A percentile compares a stretch with the other conserved stretches of the same genome.
Conservation (phyloP, 2,329 filamentous ascomycete genomes). For the Paramyrothecium roridum region DNA sequence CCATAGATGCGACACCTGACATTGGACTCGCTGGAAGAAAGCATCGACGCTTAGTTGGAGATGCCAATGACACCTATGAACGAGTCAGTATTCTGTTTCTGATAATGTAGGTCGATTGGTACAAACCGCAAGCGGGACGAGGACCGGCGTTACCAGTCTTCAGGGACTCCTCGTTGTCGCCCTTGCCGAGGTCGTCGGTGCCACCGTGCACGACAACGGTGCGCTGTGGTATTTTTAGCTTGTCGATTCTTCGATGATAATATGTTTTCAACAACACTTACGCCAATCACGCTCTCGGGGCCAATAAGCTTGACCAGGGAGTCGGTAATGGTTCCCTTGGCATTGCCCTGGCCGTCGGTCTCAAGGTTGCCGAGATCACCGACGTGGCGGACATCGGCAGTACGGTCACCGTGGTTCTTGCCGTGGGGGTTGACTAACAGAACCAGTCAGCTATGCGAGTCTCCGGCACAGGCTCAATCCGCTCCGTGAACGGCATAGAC, state of each 20-base stretch:
- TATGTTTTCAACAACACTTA: constrained; percentile 38
- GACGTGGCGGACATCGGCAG: constrained; percentile 84
- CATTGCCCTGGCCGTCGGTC: constrained; percentile 89
- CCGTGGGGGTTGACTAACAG: constrained; percentile 83
- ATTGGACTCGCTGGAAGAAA: neutral
- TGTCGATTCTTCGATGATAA: neutral
- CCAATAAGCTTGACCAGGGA: constrained; percentile 92
- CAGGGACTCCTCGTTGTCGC: constrained; percentile 88
- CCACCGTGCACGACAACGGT: constrained; percentile 93
- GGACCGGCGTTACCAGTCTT: constrained; percentile 96
- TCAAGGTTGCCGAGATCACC: constrained; percentile 97
- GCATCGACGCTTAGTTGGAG: constrained; percentile 56
- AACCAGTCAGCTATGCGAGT: neutral
- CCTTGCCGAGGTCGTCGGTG: constrained; percentile 95
- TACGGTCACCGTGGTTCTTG: constrained; percentile 88
- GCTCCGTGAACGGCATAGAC: constrained; percentile 28
- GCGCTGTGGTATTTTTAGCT: constrained; percentile 53
- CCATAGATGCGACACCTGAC: neutral
- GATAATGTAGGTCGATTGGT: neutral
- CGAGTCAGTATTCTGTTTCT: constrained; percentile 7
- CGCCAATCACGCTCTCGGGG: constrained; percentile 89
- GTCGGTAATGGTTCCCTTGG: constrained; percentile 77
- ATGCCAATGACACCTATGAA: constrained; percentile 80
- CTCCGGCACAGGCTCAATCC: neutral
- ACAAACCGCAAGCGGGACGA: constrained; percentile 89